phyloP scores from a whole-genome alignment of 2,329 filamentous ascomycete genomes.

The Talaromyces piceae region DNA sequence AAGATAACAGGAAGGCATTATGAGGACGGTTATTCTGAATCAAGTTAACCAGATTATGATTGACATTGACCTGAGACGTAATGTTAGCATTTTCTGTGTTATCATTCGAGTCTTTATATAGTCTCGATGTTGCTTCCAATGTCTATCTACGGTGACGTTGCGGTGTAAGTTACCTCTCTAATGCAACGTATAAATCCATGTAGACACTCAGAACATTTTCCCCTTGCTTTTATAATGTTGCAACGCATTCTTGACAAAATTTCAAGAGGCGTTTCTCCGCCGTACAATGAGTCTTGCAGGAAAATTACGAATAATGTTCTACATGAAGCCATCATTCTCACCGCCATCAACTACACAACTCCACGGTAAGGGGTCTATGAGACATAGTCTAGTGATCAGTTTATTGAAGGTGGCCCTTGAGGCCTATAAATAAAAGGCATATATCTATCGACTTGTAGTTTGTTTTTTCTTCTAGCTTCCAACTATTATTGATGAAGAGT shows the following conservation, averaged over 20 bases:
- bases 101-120: not conserved
- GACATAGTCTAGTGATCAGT: not conserved
- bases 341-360: not conserved
- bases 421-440: not conserved
- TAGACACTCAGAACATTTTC: not conserved
- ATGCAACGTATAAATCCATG: not conserved
- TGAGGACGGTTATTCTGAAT: not conserved
- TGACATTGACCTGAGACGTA: not conserved
- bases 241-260: not conserved
- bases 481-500: not conserved
- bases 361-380: not conserved
- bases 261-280: not conserved
- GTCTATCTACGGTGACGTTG: not conserved
- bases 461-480: not conserved
- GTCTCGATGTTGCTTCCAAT: not conserved
- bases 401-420: not conserved
- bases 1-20: not conserved
- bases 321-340: not conserved
- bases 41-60: not conserved
- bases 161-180: not conserved
- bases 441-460: not conserved
- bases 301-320: not conserved
- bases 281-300: not conserved
- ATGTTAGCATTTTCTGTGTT: not conserved
- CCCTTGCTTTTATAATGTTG: not conserved